Percentiles rank a stretch among this genome's conserved stretches.
phyloP scores from a whole-genome alignment of 2,329 filamentous ascomycete species.

The Penicillium sp. region DNA sequence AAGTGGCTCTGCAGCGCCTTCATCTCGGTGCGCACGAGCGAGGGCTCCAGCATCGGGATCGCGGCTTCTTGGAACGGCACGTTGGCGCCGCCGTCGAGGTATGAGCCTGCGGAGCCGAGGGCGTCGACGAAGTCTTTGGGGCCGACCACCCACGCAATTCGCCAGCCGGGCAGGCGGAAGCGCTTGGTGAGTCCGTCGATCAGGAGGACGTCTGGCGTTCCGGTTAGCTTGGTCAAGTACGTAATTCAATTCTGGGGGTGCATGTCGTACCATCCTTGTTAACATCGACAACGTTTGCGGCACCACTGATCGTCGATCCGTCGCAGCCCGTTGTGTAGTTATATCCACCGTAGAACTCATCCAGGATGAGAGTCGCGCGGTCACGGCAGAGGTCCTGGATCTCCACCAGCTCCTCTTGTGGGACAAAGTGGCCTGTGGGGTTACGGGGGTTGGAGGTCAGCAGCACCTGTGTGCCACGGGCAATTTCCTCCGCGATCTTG shows the following conservation, averaged over 20 bases:
- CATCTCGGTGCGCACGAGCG: slow-evolving; percentile 81
- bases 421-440: slow-evolving; percentile 84
- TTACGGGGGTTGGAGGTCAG: slow-evolving; percentile 94
- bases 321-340: slow-evolving; percentile 94
- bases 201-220: slow-evolving; percentile 70
- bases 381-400: slow-evolving; percentile 93
- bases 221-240: slow-evolving; percentile 8
- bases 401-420: slow-evolving; percentile 78
- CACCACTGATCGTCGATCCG: slow-evolving; percentile 82
- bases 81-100: slow-evolving; percentile 91
- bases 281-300: slow-evolving; percentile 86
- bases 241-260: background rate
- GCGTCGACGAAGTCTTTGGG: slow-evolving; percentile 96
- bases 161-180: slow-evolving; percentile 93
- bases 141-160: slow-evolving; percentile 92
- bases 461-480: slow-evolving; percentile 81
- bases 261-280: slow-evolving; percentile 62
- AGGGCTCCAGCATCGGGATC: slow-evolving; percentile 86
- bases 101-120: slow-evolving; percentile 87
- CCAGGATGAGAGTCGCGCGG: slow-evolving; percentile 86
- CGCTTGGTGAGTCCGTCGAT: slow-evolving; percentile 96
- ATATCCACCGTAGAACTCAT: slow-evolving; percentile 96
- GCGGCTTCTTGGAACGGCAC: slow-evolving; percentile 95
- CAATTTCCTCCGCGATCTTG: slow-evolving; percentile 89
- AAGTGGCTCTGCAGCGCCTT: slow-evolving; percentile 85